Evolutionary conservation across 108 stramenopile species (phyloP), one percentile per base, ranked within the genome.

Genomic region (Schizochytrium sp.): DNA sequence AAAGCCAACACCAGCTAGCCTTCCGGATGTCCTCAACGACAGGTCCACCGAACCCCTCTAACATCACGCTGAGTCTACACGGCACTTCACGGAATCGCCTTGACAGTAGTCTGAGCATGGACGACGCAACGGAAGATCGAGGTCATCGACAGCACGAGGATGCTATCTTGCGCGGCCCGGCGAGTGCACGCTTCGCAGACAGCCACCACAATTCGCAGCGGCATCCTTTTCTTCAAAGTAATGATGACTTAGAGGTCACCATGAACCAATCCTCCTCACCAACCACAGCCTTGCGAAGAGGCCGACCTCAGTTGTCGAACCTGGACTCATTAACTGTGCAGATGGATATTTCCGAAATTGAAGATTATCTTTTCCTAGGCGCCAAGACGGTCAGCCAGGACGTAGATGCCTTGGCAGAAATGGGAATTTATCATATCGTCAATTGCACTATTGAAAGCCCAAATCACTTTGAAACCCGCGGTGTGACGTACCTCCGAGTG

Each of bases 361-460:
- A 55, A 40, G 76, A 83, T 10, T 83, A 55, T 42, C 53, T 83
- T 10, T 83, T 38, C 28, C 47, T 83, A n/a, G 76, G 76, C 10
- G 76, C 76, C 8, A 83, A 83, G 28, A 55, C 76, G 17, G 53
- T 83, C 8, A 83, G 76, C 76, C 50, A 83, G 47, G 76, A 83
- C 76, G 76, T 47, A 10, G 76, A 83, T n/a, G 76, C 76, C 5
- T 28, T 83, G 76, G 50, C 47, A 10, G 53, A 83, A 47, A 49
- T 83, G 50, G 76, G 76, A 5, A 55, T 83, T 28, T 38, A 28
- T 10, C 53, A 83, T 40, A 83, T 83, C 28, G 53, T 83, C 53
- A 83, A 83, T 1, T 83, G 76, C 76, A 83, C 76, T 8, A 38
- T 83, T 47, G 76, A 83, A 28, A 53, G 15, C 10, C 47, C 50